phyloP scores from a whole-genome alignment of 2,329 filamentous ascomycete genomes.

The Aureobasidium vineae region DNA sequence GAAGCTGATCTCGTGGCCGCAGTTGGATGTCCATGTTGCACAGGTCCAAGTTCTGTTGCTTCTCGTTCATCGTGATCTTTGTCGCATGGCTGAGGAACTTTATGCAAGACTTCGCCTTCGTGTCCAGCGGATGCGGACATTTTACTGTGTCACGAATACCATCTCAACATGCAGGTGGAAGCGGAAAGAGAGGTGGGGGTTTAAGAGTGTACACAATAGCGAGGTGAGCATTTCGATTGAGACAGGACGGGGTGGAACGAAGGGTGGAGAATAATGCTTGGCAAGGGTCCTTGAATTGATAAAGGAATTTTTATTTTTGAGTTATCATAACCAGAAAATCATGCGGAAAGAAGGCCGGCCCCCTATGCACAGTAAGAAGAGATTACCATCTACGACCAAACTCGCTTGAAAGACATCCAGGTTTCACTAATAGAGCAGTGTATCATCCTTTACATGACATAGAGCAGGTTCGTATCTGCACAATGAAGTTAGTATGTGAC shows the following conservation, averaged over 20 bases:
- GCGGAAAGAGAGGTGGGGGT: not conserved
- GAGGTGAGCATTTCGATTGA: too few species aligned
- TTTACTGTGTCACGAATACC: not conserved
- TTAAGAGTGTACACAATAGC: too few species aligned
- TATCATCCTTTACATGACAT: slow-evolving; percentile 44
- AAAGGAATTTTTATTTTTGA: not conserved
- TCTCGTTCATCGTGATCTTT: slow-evolving; percentile 34
- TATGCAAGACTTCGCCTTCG: not conserved
- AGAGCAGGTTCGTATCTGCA: slow-evolving; percentile 46
- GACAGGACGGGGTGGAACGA: not conserved
- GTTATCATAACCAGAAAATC: not conserved
- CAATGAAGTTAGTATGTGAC: slow-evolving; percentile 24
- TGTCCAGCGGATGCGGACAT: not conserved
- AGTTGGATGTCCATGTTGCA: slow-evolving; percentile 23
- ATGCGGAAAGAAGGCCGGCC: not conserved
- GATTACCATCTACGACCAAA: not conserved
- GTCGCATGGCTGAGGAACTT: not conserved
- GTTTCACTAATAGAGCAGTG: not conserved
- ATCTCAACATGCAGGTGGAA: not conserved
- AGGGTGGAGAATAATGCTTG: not conserved
- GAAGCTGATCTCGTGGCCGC: not conserved
- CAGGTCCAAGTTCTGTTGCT: slow-evolving; percentile 37
- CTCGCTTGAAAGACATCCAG: slow-evolving; percentile 1
- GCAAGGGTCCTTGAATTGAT: not conserved
- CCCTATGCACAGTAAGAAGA: not conserved